phyloP scores from a whole-genome alignment of 2,329 filamentous ascomycete species.

The Knufia petricola region DNA sequence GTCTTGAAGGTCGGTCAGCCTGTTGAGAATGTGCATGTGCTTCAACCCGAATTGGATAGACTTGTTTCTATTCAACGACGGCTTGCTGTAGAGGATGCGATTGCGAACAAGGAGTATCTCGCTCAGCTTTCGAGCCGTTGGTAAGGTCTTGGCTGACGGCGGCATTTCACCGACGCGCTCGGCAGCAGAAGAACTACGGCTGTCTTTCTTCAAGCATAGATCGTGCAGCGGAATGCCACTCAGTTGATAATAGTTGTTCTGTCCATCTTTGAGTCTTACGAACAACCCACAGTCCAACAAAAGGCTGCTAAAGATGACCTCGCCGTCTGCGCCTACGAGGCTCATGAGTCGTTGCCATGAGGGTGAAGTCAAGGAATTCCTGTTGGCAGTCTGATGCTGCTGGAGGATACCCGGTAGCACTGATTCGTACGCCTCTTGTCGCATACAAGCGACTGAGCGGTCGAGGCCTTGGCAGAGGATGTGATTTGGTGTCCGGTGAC shows the following conservation, averaged over 20 bases:
- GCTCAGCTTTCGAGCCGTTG: slow-evolving; percentile 29
- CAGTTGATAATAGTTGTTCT: slow-evolving; percentile 64
- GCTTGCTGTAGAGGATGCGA: slow-evolving; percentile 76
- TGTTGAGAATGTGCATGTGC: slow-evolving; percentile 76
- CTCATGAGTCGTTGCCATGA: slow-evolving; percentile 69
- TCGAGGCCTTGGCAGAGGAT: slow-evolving; percentile 72
- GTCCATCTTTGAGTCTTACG: slow-evolving; percentile 47
- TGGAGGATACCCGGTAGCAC: slow-evolving; percentile 57
- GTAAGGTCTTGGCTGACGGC: not conserved
- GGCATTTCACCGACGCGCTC: too few relatives aligned
- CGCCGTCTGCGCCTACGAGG: slow-evolving; percentile 64
- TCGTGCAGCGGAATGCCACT: slow-evolving; percentile 44
- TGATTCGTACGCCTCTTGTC: slow-evolving; percentile 31
- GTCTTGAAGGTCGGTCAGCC: slow-evolving; percentile 45
- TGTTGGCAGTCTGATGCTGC: slow-evolving; percentile 59
- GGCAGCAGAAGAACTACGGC: not conserved
- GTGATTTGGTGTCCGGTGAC: slow-evolving; percentile 53
- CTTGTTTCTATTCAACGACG: slow-evolving; percentile 59
- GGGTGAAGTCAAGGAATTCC: slow-evolving; percentile 54
- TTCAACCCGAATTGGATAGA: slow-evolving; percentile 63
- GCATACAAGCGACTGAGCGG: slow-evolving; percentile 20
- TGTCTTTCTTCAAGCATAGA: slow-evolving; percentile 18
- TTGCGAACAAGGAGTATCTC: slow-evolving; percentile 69
- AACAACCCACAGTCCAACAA: slow-evolving; percentile 73
- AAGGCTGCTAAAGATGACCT: slow-evolving; percentile 66